These are phyloP conservation scores for Suhomyces emberorum DNA, from an alignment of 805 yeast genomes.

Conservation along the genomic window DNA sequence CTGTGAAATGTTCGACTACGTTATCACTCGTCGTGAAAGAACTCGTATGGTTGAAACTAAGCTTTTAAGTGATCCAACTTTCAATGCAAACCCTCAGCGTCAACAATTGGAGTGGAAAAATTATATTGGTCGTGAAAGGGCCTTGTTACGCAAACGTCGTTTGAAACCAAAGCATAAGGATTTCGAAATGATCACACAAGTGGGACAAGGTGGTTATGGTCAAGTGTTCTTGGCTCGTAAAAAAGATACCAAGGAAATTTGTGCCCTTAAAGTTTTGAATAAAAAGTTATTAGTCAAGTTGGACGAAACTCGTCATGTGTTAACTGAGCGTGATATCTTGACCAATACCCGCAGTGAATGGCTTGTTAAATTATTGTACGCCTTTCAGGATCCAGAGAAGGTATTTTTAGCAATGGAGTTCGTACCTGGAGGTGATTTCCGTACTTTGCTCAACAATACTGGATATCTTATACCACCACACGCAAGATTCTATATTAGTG, in stretches of 20 bases:
- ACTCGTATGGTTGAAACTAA: slow-evolving; percentile 64
- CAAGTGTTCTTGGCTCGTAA: slow-evolving; percentile 96
- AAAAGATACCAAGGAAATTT: slow-evolving; percentile 89
- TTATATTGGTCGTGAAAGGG: slow-evolving; percentile 81
- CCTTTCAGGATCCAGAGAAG: slow-evolving; percentile 89
- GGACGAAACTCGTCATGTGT: slow-evolving; percentile 92
- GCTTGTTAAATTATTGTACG: slow-evolving; percentile 90
- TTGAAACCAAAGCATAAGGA: slow-evolving; percentile 91
- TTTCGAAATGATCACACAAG: slow-evolving; percentile 95
- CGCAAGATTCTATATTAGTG: slow-evolving; percentile 90
- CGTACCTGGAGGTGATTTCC: slow-evolving; percentile 99
- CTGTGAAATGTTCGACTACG: slow-evolving; percentile 93
- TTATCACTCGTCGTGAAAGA: slow-evolving; percentile 81
- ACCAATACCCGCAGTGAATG: slow-evolving; percentile 96
- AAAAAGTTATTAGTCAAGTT: slow-evolving; percentile 81
- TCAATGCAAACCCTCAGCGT: slow-evolving; percentile 25
- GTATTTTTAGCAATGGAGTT: slow-evolving; percentile 97
- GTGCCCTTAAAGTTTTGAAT: slow-evolving; percentile 90
- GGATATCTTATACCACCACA: slow-evolving; percentile 92
- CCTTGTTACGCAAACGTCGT: slow-evolving; percentile 80
- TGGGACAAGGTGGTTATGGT: slow-evolving; percentile 99
- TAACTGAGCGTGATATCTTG: slow-evolving; percentile 93
- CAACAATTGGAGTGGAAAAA: slow-evolving; percentile 61
- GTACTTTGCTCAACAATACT: slow-evolving; percentile 90
- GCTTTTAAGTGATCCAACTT: slow-evolving; percentile 50